These are phyloP conservation scores for Pseudotulostoma volvatum DNA, from an alignment of 495 filamentous ascomycete species.

Conservation along the genomic window DNA sequence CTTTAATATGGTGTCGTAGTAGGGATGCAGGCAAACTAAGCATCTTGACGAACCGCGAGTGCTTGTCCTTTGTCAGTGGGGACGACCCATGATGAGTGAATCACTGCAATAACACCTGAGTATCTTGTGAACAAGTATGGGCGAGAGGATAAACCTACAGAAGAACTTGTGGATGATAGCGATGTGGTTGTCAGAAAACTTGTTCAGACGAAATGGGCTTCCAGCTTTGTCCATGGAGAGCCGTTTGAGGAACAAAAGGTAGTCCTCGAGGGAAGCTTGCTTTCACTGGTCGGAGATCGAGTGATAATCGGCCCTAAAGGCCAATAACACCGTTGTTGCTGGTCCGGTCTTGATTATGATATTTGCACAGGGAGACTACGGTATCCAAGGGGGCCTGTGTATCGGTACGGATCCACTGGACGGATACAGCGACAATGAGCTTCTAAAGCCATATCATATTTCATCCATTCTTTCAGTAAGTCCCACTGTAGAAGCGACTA, in stretches of 20 bases:
- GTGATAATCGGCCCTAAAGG: conserved; percentile 3
- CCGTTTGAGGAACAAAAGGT: conserved; percentile 4
- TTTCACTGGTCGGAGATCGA: neutral
- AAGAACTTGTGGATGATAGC: neutral
- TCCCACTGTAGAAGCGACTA: no score
- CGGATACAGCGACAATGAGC: no score
- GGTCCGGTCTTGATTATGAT: conserved; percentile 5
- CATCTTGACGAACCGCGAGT: no score
- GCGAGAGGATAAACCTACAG: conserved; percentile 1
- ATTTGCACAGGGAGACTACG: conserved; percentile 6
- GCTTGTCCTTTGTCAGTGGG: no score
- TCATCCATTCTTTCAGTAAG: no score
- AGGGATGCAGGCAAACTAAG: no score
- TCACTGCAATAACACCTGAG: conserved; percentile 2
- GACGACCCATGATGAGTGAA: no score
- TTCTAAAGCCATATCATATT: no score
- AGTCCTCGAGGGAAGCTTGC: conserved; percentile 2
- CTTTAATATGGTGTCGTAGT: no score
- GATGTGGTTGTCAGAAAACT: no score
- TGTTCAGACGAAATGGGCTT: conserved; percentile 5
- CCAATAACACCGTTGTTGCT: neutral
- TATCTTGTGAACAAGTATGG: conserved; percentile 7
- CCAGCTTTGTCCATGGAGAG: conserved; percentile 6
- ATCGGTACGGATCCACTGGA: no score
- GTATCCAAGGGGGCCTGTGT: no score